Conservation (phyloP, 306 rosid species). For the Trifolium dubium region DNA sequence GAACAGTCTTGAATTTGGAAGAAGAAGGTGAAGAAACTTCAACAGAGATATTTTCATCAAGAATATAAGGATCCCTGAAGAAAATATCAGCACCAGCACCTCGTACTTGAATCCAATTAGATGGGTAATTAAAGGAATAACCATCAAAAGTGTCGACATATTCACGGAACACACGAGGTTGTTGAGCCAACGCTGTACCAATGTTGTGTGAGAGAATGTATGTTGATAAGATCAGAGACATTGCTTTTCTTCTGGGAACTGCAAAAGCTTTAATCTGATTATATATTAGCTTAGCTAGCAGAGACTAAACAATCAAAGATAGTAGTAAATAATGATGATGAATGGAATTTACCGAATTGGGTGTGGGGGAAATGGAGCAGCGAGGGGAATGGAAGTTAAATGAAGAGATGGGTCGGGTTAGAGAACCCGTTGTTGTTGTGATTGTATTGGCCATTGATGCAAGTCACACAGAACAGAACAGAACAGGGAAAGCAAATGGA, state of each 20-base stretch:
- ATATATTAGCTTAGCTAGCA: conserved; percentile 56
- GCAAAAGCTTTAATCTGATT: conserved; percentile 90
- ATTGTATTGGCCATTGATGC: conserved; percentile 39
- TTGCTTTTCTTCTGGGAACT: conserved; percentile 87
- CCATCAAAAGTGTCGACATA: conserved; percentile 88
- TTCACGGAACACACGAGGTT: conserved; percentile 62
- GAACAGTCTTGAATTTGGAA: conserved; percentile 75
- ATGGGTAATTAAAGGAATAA: conserved; percentile 79
- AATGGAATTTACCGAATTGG: conserved; percentile 33
- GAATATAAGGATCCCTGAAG: conserved; percentile 92
- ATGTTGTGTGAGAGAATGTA: conserved; percentile 56
- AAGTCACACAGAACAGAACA: not conserved
- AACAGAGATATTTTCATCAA: conserved; percentile 84
- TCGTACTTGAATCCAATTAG: conserved; percentile 87
- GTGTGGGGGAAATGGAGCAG: conserved; percentile 27
- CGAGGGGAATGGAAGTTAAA: conserved; percentile 28
- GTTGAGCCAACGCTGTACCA: conserved; percentile 55
- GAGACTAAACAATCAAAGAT: conserved; percentile 25
- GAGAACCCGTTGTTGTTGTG: conserved; percentile 17
- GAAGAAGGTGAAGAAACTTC: conserved; percentile 95
- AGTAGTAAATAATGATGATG: not conserved
- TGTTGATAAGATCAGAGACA: conserved; percentile 74
- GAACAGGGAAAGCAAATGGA: not conserved
- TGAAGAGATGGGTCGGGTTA: conserved; percentile 30
- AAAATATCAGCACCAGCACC: conserved; percentile 97